Conservation (phyloP, 1,139 yeast genomes). For the Suhomyces yuchorum region DNA sequence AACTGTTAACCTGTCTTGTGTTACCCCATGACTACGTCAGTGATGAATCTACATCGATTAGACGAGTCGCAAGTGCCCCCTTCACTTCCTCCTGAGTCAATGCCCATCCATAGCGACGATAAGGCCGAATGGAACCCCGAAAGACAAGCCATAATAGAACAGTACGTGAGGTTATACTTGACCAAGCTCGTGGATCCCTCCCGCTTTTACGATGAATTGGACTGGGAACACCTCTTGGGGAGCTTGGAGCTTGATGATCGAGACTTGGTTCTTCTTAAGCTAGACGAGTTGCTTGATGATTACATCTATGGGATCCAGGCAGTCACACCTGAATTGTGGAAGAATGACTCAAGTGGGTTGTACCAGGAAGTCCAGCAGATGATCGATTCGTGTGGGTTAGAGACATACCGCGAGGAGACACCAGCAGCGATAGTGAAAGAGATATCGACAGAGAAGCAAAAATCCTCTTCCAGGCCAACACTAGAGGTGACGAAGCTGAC, state of each 20-base stretch:
- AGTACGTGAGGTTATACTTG: conserved; percentile 18
- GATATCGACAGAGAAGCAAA: neutral
- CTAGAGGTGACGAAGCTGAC: too few relatives aligned
- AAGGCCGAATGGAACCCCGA: conserved; percentile 23
- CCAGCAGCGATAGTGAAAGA: neutral
- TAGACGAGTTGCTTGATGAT: conserved; percentile 28
- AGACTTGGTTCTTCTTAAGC: conserved; percentile 24
- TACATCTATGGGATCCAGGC: conserved; percentile 14
- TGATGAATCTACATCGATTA: neutral
- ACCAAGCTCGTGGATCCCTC: conserved; percentile 16
- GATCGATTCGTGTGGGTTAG: conserved; percentile 6
- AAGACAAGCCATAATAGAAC: conserved; percentile 21
- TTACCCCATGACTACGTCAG: conserved; percentile 4
- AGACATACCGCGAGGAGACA: neutral
- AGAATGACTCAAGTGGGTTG: conserved; percentile 1
- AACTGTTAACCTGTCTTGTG: neutral
- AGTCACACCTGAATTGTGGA: conserved; percentile 5
- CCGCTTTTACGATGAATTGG: conserved; percentile 21
- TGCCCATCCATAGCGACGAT: conserved; percentile 1
- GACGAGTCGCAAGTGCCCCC: neutral
- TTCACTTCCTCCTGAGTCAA: neutral
- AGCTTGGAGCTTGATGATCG: conserved; percentile 19
- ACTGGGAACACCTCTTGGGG: conserved; percentile 22
- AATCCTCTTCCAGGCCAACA: too few relatives aligned
- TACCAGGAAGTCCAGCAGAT: neutral